Conservation (phyloP, 768 basidiomycete genomes). For the Trametes sanguinea region DNA sequence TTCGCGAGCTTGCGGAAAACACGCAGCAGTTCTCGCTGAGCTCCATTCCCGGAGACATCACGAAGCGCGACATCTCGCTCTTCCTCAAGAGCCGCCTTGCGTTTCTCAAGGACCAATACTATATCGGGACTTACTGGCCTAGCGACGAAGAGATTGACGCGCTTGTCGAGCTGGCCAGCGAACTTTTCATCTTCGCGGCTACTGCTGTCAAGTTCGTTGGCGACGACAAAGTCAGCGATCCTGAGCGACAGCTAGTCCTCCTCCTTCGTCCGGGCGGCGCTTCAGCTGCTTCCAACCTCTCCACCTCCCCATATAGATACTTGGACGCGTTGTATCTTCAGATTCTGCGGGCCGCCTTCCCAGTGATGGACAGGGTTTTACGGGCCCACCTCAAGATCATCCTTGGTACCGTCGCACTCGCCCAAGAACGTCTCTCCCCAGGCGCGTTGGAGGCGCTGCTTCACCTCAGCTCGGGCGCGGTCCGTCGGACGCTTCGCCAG, state of each 20-base stretch:
- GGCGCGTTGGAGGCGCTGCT: neutral
- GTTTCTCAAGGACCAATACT: neutral
- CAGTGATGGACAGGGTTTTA: neutral
- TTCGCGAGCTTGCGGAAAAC: neutral
- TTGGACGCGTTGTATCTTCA: conserved; percentile 22
- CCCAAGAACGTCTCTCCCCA: neutral
- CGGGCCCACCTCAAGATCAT: neutral
- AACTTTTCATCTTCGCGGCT: conserved; percentile 29
- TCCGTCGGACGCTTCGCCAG: conserved; percentile 11
- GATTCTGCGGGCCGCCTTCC: conserved; percentile 4
- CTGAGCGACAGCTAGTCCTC: neutral
- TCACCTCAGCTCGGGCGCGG: neutral
- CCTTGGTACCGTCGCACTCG: neutral
- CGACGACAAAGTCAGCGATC: conserved; percentile 6
- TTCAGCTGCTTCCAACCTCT: neutral
- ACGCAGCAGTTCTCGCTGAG: conserved; percentile 7
- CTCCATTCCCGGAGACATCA: neutral
- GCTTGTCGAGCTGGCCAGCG: conserved; percentile 4
- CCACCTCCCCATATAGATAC: conserved; percentile 1
- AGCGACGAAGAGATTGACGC: neutral
- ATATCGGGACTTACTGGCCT: conserved; percentile 6
- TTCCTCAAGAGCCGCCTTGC: conserved; percentile 1
- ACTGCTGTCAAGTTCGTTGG: conserved; percentile 26
- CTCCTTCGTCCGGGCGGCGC: neutral
- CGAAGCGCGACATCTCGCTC: conserved; percentile 2